Evolutionary conservation across 257 asterid genomes (phyloP).

Genomic region (Ballota nigra): DNA sequence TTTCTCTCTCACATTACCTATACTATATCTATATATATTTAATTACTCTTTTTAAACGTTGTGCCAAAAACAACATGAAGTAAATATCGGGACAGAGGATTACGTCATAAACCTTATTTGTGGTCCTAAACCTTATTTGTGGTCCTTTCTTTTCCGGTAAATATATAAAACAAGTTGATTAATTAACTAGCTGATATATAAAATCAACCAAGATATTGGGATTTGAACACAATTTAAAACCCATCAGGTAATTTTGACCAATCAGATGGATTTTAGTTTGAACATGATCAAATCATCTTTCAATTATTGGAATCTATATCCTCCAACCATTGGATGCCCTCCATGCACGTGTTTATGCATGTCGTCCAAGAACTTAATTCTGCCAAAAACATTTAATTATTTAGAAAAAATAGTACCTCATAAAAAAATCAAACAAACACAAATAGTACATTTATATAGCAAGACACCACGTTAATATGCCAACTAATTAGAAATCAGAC

Average conservation of each 20-base stretch:
- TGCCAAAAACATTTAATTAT: not conserved
- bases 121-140: not conserved
- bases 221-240: conserved; percentile 12
- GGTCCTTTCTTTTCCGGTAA: not conserved
- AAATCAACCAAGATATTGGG: conserved; percentile 11
- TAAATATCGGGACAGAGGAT: no score
- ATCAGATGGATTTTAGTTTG: conserved; percentile 25
- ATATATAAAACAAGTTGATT: not conserved
- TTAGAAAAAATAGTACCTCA: not conserved
- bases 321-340: conserved; percentile 34
- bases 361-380: conserved; percentile 18
- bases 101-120: no score
- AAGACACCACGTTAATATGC: conserved; percentile 33
- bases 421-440: not conserved
- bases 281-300: conserved; percentile 15
- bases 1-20: no score
- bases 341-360: conserved; percentile 33
- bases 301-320: conserved; percentile 29
- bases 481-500: conserved; percentile 25
- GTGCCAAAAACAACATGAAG: no score
- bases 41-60: no score
- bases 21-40: no score
- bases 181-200: not conserved
- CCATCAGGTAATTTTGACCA: conserved; percentile 29
- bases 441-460: conserved; percentile 21